A percentile compares a stretch with the other conserved stretches of the same genome.
phyloP scores from a whole-genome alignment of 2,329 filamentous ascomycete species.

The Phyllosticta citribraziliensis region DNA sequence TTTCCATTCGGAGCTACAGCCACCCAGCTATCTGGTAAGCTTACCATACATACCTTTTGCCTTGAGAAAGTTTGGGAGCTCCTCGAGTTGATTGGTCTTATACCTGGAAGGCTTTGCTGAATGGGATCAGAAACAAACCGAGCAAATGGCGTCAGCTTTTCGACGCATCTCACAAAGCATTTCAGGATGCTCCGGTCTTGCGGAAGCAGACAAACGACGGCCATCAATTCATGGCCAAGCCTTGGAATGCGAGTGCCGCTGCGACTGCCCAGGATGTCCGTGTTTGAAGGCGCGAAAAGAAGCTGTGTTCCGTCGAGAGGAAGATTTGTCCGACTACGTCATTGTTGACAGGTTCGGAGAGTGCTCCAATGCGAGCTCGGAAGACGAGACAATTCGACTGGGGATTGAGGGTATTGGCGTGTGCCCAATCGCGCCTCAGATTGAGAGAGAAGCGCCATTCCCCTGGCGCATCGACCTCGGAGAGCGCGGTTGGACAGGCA shows the following conservation, averaged over 20 bases:
- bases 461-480: not conserved
- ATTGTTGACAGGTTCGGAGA: not conserved
- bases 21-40: not conserved
- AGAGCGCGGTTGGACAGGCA: slow-evolving; percentile 1
- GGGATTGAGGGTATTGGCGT: not conserved
- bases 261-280: not conserved
- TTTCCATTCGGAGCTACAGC: not conserved
- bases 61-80: not conserved
- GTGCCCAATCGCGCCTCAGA: not conserved
- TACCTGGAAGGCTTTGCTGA: not conserved
- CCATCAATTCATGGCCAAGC: not conserved
- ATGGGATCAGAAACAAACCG: not conserved
- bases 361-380: not conserved
- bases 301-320: not conserved
- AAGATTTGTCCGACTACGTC: not conserved
- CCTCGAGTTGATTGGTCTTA: not conserved
- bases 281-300: not conserved
- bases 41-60: not conserved
- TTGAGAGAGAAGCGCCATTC: not conserved
- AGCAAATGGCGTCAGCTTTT: not conserved
- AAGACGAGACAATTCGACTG: not conserved
- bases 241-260: not conserved
- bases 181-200: not conserved
- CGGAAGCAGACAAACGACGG: not conserved
- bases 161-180: not conserved